These are phyloP conservation scores for Leccinum huronense DNA, from an alignment of 1,284 basidiomycete species.

Conservation along the genomic window DNA sequence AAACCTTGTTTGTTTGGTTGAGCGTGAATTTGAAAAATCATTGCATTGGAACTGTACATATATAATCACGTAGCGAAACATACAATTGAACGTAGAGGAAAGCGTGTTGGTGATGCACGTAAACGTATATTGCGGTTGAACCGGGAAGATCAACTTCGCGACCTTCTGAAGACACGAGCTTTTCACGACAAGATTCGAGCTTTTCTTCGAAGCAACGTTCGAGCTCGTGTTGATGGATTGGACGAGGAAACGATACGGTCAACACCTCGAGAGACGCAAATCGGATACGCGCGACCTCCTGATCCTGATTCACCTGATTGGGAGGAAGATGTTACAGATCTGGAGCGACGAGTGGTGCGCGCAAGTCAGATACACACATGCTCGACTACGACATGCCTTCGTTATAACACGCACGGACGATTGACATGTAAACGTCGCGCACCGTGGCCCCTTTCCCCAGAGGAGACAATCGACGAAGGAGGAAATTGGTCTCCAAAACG, in stretches of 20 bases:
- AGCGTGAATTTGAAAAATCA: no score
- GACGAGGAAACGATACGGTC: slow-evolving; percentile 1
- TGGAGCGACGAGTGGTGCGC: not conserved
- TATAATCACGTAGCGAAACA: no score
- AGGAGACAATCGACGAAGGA: not conserved
- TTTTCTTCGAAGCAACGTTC: slow-evolving; percentile 1
- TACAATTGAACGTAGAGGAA: no score
- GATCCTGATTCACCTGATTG: slow-evolving; percentile 1
- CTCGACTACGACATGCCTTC: slow-evolving; percentile 3
- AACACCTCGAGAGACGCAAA: not conserved
- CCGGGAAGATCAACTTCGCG: no score
- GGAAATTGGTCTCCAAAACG: not conserved
- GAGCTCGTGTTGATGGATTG: slow-evolving; percentile 8
- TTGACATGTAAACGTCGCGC: slow-evolving; percentile 10
- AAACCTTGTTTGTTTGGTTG: no score
- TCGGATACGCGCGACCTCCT: slow-evolving; percentile 6
- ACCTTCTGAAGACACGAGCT: no score
- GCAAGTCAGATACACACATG: slow-evolving; percentile 15
- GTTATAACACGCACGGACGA: slow-evolving; percentile 3
- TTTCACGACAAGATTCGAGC: no score
- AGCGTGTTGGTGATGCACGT: no score
- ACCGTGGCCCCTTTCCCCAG: slow-evolving; percentile 2
- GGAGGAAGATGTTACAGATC: slow-evolving; percentile 1
- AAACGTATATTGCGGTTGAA: no score
- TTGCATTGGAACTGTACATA: no score